Percentiles rank a stretch among this genome's conserved stretches.
Evolutionary conservation across 2,329 filamentous ascomycete genomes (phyloP).

Genomic region (Fusarium pseudonygamai): DNA sequence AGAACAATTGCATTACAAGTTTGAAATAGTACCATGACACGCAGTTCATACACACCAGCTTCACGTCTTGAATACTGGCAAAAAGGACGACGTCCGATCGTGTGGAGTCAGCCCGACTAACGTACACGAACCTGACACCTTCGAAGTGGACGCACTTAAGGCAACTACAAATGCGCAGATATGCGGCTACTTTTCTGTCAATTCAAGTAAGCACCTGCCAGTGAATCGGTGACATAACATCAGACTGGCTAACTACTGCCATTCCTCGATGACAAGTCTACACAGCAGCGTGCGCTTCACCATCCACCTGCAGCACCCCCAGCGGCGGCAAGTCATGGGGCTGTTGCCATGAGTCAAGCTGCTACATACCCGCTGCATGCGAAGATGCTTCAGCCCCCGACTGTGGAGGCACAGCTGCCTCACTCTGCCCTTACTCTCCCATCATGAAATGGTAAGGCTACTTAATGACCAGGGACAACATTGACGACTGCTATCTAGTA

Average conservation of each 20-base stretch:
- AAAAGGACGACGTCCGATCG: neutral
- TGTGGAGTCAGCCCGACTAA: neutral
- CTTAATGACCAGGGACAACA: fast-evolving
- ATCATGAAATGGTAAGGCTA: neutral
- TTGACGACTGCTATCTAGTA: neutral
- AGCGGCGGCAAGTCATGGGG: neutral
- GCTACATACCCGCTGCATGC: neutral
- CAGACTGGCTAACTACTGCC: neutral
- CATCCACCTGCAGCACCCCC: neutral
- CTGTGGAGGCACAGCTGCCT: neutral
- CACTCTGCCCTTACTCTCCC: neutral
- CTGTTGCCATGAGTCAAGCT: neutral
- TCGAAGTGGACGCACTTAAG: no score
- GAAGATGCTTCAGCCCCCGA: neutral
- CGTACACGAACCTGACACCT: fast-evolving
- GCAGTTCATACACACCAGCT: fast-evolving
- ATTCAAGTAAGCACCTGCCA: neutral
- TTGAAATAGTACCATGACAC: fast-evolving
- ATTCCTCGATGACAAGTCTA: neutral
- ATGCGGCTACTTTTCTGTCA: neutral
- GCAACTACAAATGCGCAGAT: neutral
- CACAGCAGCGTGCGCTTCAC: neutral
- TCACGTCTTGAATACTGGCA: neutral
- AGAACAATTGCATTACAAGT: fast-evolving
- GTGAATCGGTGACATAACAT: fast-evolving